These are phyloP conservation scores for Penicillium sp. DNA, from an alignment of 2,329 filamentous ascomycete genomes.

Conservation along the genomic window DNA sequence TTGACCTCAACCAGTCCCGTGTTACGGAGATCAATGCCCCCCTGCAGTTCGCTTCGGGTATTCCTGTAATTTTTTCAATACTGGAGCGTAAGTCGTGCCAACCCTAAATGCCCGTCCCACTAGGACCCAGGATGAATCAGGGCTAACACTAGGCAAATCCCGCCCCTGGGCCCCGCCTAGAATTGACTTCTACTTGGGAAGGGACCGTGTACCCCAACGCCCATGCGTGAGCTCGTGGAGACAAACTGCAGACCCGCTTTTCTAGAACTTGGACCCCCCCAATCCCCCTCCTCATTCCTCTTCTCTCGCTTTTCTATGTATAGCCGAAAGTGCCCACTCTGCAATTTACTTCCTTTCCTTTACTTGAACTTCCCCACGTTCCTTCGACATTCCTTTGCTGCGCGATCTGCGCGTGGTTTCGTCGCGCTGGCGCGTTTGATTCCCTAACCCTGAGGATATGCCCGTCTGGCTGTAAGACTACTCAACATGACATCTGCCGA, in stretches of 20 bases:
- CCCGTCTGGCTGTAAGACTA: slow-evolving; percentile 4
- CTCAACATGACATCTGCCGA: slow-evolving; percentile 25
- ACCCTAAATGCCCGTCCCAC: neutral
- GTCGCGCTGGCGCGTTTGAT: slow-evolving; percentile 26
- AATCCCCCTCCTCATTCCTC: too few relatives aligned
- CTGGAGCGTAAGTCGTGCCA: neutral
- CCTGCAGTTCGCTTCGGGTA: slow-evolving; percentile 3
- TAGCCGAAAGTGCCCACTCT: slow-evolving; percentile 20
- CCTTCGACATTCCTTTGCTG: slow-evolving; percentile 13
- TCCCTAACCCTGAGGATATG: slow-evolving; percentile 15
- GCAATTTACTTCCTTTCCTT: slow-evolving; percentile 1
- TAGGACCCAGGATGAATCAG: neutral
- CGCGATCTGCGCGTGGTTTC: slow-evolving; percentile 21
- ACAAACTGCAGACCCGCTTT: neutral
- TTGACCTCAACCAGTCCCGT: neutral
- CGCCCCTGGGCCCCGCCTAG: neutral
- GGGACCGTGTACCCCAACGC: neutral
- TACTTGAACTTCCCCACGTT: slow-evolving; percentile 7
- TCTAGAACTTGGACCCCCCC: neutral
- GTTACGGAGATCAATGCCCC: slow-evolving; percentile 4
- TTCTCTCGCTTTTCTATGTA: slow-evolving; percentile 11
- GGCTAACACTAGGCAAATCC: too few relatives aligned
- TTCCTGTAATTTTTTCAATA: neutral
- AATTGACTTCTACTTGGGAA: slow-evolving; percentile 5
- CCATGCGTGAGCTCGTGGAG: neutral